phyloP scores from a whole-genome alignment of 345 rosid species.

The Durio zibethinus region DNA sequence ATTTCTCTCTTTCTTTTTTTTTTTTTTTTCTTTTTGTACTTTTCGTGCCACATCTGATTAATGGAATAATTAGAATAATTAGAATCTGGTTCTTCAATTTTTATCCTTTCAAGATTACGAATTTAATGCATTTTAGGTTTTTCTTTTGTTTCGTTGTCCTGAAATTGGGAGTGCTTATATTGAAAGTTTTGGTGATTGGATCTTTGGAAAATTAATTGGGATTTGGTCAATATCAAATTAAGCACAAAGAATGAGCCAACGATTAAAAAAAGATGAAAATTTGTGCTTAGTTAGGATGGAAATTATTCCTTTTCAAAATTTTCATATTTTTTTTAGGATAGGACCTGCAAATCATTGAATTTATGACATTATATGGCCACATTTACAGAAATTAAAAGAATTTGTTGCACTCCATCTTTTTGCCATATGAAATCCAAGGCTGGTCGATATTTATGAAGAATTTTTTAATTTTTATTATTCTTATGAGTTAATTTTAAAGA shows the following conservation, averaged over 20 bases:
- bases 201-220: neutral
- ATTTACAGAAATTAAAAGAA: neutral
- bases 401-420: neutral
- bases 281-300: neutral
- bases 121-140: neutral
- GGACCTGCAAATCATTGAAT: neutral
- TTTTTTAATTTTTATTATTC: neutral
- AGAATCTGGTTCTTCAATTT: neutral
- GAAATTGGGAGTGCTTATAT: neutral
- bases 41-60: neutral
- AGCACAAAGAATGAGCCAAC: neutral
- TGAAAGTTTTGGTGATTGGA: neutral
- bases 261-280: neutral
- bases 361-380: neutral
- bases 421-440: neutral
- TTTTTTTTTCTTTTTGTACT: neutral
- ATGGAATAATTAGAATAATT: neutral
- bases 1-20: neutral
- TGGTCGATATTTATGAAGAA: too few relatives aligned
- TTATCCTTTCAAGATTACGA: neutral
- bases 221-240: neutral
- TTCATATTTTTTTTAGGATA: neutral
- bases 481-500: neutral
- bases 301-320: neutral
- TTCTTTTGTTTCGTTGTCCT: neutral